Percentiles rank a stretch among this genome's conserved stretches.
phyloP scores from a whole-genome alignment of 2,329 filamentous ascomycete species.

The Beauveria scarabaeidicola region DNA sequence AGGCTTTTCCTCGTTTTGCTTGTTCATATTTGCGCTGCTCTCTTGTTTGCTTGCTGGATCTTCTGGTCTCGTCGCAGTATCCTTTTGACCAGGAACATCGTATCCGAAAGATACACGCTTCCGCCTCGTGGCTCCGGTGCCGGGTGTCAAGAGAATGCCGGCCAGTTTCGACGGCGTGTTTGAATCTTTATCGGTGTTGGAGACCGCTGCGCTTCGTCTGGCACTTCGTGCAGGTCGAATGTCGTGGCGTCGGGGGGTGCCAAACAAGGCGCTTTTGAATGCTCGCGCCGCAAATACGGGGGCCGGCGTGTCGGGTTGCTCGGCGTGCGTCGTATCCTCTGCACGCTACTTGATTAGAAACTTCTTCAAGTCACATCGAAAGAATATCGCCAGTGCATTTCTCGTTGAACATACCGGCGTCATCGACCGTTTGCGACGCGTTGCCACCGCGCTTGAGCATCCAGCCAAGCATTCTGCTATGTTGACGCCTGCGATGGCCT shows the following conservation, averaged over 20 bases:
- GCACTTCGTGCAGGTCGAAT: slow-evolving; percentile 20
- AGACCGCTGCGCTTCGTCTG: slow-evolving; percentile 18
- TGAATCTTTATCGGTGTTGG: slow-evolving; percentile 20
- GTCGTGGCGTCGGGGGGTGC: slow-evolving; percentile 39
- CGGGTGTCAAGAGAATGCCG: slow-evolving; percentile 56
- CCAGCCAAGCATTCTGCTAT: slow-evolving; percentile 47
- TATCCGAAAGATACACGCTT: slow-evolving; percentile 59
- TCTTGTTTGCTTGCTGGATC: slow-evolving; percentile 25
- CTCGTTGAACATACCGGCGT: slow-evolving; percentile 20
- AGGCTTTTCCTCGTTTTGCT: neutral
- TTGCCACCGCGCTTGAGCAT: slow-evolving; percentile 41
- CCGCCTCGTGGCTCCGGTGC: slow-evolving; percentile 49
- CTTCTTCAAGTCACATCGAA: neutral
- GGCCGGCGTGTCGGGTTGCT: slow-evolving; percentile 56
- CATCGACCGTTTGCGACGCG: slow-evolving; percentile 25
- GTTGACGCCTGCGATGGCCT: no score
- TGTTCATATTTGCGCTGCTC: neutral
- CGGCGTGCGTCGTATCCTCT: slow-evolving; percentile 39
- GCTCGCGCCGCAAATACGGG: slow-evolving; percentile 59
- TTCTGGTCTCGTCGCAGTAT: slow-evolving; percentile 21
- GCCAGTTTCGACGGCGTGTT: slow-evolving; percentile 42
- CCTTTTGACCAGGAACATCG: slow-evolving; percentile 38
- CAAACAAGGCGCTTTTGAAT: slow-evolving; percentile 55
- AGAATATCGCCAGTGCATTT: neutral
- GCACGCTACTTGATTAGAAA: neutral